Evolutionary conservation across 139 green algal species (phyloP), one percentile per base, ranked within the genome.

Genomic region (Chlorella vulgaris): DNA sequence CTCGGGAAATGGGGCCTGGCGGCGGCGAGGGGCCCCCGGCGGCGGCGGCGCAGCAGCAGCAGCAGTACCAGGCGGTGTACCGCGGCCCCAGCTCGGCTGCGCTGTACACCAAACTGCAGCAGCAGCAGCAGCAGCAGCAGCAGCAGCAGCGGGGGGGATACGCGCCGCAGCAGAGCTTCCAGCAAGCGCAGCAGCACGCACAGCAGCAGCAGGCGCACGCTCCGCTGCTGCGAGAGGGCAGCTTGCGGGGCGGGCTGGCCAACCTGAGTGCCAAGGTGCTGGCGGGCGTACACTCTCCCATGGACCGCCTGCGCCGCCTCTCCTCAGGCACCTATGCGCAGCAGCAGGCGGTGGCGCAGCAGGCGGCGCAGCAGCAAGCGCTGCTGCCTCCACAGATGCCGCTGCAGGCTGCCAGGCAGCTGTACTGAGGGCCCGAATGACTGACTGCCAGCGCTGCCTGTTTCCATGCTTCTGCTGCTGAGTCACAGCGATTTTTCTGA

Each of bases 261-360:
- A 50, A 67, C 43, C 73, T 79, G 35, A 53, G 35, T 5, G 73
- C 24, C 53, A 68, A 69, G 53, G 13, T 68, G 35, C 62, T 69
- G 51, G 47, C 21, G n/a, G 33, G 35, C 8, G 62, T 42, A 8
- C 22, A 47, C 13, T 79, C 73, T 3, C 73, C 73, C 8, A 63
- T 79, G 22, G 73, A 79, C 35, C 73, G 73, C 51, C 73, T 79
- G 73, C 73, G 73, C 50, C 73, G 73, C 24, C 73, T 79, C 22
- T 69, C 53, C 36, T 69, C 53, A 10, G 73, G 73, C 31, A 29
- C n/a, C 4, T 53, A 69, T 53, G 26, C 67, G 35, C 73, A 79
- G 73, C 73, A 79, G 50, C n/a, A 38, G 31, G n/a, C n/a, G n/a
- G 21, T 29, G 68, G 7, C 19, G 40, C 38, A 55, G 67, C 67